These are phyloP conservation scores for Aspergillus diversus DNA, from an alignment of 495 filamentous ascomycete genomes.

Conservation along the genomic window DNA sequence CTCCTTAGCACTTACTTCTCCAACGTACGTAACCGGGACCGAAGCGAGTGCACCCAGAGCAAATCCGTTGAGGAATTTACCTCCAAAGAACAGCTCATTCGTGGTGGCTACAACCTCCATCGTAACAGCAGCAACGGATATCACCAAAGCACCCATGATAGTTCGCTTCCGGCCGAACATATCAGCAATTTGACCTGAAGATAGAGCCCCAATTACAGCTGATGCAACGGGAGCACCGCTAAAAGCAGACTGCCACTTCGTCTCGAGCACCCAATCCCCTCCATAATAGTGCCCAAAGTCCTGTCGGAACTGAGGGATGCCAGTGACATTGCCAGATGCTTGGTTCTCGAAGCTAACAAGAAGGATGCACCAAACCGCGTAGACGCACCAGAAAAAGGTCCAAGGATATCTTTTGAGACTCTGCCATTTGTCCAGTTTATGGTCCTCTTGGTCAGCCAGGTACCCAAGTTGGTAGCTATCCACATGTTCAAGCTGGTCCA, in stretches of 20 bases:
- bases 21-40: slow-evolving; percentile 14
- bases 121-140: slow-evolving; percentile 8
- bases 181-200: slow-evolving; percentile 14
- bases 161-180: slow-evolving; percentile 9
- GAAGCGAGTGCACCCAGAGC: slow-evolving; percentile 8
- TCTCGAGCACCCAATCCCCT: slow-evolving; percentile 9
- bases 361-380: slow-evolving; percentile 15
- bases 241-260: slow-evolving; percentile 18
- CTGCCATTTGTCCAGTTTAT: slow-evolving; percentile 9
- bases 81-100: slow-evolving; percentile 17
- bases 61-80: slow-evolving; percentile 18
- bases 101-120: slow-evolving; percentile 10
- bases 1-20: not conserved
- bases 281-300: slow-evolving; percentile 12
- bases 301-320: slow-evolving; percentile 18
- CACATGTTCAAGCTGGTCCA: slow-evolving; percentile 12
- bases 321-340: slow-evolving; percentile 6
- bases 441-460: slow-evolving; percentile 14
- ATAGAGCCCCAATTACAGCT: slow-evolving; percentile 11
- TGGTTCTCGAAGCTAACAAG: slow-evolving; percentile 16
- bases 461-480: slow-evolving; percentile 15
- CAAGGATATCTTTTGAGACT: slow-evolving; percentile 12
- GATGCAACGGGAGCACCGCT: slow-evolving; percentile 13
- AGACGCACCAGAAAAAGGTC: slow-evolving; percentile 16
- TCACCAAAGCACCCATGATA: slow-evolving; percentile 2